Evolutionary conservation across 2,329 filamentous ascomycete species (phyloP).

Genomic region (Claviceps monticola): DNA sequence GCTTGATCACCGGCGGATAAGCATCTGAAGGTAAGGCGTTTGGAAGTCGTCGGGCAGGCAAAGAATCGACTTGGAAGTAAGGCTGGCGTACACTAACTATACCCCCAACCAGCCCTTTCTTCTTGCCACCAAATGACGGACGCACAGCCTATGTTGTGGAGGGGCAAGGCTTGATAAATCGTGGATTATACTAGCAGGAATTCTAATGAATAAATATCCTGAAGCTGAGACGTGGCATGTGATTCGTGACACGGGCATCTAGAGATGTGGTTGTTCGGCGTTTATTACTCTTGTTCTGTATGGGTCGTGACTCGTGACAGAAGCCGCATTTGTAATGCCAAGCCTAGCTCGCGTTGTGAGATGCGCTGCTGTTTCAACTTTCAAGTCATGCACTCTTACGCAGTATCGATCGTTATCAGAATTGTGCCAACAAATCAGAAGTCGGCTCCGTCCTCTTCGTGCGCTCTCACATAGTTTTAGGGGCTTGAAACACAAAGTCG

Average conservation of each 20-base stretch:
- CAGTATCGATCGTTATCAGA: no score
- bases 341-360: no score
- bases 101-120: slow-evolving; percentile 24
- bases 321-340: no score
- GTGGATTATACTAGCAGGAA: slow-evolving; percentile 19
- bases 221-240: neutral
- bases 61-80: slow-evolving; percentile 19
- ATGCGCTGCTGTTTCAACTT: no score
- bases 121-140: slow-evolving; percentile 9
- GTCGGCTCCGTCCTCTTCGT: no score
- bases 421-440: no score
- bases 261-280: no score
- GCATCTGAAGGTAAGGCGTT: slow-evolving; percentile 21
- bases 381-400: no score
- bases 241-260: neutral
- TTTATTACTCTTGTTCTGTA: no score
- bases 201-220: slow-evolving; percentile 18
- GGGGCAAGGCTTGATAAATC: slow-evolving; percentile 22
- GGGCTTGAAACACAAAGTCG: no score
- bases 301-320: no score
- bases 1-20: slow-evolving; percentile 1
- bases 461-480: no score
- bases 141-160: slow-evolving; percentile 20
- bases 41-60: slow-evolving; percentile 22
- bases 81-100: slow-evolving; percentile 16